Conservation (phyloP, 202 grass and related monocot species). For the Bolboschoenoplectus hybrid region DNA sequence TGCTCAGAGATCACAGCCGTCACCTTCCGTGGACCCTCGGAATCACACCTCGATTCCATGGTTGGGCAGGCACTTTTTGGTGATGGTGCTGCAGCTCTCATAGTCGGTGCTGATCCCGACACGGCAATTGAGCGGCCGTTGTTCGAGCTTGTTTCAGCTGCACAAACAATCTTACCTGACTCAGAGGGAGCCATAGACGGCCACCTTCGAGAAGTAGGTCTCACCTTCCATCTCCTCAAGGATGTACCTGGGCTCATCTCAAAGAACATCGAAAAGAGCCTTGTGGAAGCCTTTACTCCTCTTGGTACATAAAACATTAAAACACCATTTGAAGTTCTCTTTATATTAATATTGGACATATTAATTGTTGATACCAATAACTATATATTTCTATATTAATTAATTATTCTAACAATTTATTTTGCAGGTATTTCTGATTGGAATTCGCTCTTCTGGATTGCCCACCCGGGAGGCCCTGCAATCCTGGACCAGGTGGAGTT, state of each 20-base stretch:
- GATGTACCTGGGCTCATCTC: slow-evolving; percentile 79
- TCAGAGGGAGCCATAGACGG: slow-evolving; percentile 75
- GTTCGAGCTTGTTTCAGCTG: slow-evolving; percentile 63
- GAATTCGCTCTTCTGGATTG: slow-evolving; percentile 48
- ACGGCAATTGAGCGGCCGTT: slow-evolving; percentile 48
- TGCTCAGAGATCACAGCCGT: slow-evolving; percentile 78
- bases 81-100: slow-evolving; percentile 60
- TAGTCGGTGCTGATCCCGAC: slow-evolving; percentile 65
- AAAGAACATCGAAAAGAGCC: slow-evolving; percentile 65
- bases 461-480: slow-evolving; percentile 44
- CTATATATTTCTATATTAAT: neutral
- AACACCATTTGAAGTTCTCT: neutral
- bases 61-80: slow-evolving; percentile 81
- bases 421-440: slow-evolving; percentile 37
- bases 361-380: neutral
- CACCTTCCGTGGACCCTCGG: slow-evolving; percentile 55
- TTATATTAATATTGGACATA: neutral
- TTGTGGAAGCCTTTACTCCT: slow-evolving; percentile 39
- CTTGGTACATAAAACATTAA: slow-evolving; percentile 17
- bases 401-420: slow-evolving; percentile 7
- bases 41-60: slow-evolving; percentile 73
- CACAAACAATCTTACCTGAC: slow-evolving; percentile 69
- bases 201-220: slow-evolving; percentile 64
- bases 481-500: slow-evolving; percentile 57
- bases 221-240: slow-evolving; percentile 80